phyloP scores from a whole-genome alignment of 805 yeast genomes.

The Ogataea henricii region DNA sequence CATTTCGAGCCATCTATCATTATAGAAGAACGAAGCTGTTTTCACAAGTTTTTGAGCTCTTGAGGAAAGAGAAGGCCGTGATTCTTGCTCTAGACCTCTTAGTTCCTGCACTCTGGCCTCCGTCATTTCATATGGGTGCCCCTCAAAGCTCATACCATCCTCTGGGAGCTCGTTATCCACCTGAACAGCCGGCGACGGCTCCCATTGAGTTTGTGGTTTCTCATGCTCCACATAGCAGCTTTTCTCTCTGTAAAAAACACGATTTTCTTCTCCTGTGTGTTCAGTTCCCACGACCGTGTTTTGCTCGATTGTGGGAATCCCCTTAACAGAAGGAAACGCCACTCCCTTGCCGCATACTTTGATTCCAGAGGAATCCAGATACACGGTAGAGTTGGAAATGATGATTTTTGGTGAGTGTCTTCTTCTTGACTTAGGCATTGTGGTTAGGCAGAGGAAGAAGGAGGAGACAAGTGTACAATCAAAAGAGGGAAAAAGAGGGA shows the following conservation, averaged over 20 bases:
- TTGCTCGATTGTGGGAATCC: background rate
- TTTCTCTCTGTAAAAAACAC: background rate
- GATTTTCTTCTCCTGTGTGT: background rate
- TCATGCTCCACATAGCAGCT: too few relatives aligned
- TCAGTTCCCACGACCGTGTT: background rate
- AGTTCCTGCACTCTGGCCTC: background rate
- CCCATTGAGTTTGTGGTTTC: background rate
- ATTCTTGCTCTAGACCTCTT: background rate
- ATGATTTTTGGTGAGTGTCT: background rate
- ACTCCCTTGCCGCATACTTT: background rate
- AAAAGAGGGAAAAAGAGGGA: constrained; percentile 1
- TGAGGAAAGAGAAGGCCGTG: background rate
- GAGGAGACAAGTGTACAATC: background rate
- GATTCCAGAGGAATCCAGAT: background rate
- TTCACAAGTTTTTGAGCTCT: background rate
- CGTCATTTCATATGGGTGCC: background rate
- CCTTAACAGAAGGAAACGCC: background rate
- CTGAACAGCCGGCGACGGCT: background rate
- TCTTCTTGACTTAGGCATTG: background rate
- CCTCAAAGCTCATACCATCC: background rate
- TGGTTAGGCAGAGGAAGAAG: background rate
- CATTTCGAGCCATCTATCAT: constrained; percentile 10
- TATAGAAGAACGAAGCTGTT: constrained; percentile 3
- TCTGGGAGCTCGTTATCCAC: background rate
- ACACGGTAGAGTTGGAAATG: constrained; percentile 2